Evolutionary conservation across 2,329 filamentous ascomycete genomes (phyloP).

Genomic region (Colletotrichum musae): DNA sequence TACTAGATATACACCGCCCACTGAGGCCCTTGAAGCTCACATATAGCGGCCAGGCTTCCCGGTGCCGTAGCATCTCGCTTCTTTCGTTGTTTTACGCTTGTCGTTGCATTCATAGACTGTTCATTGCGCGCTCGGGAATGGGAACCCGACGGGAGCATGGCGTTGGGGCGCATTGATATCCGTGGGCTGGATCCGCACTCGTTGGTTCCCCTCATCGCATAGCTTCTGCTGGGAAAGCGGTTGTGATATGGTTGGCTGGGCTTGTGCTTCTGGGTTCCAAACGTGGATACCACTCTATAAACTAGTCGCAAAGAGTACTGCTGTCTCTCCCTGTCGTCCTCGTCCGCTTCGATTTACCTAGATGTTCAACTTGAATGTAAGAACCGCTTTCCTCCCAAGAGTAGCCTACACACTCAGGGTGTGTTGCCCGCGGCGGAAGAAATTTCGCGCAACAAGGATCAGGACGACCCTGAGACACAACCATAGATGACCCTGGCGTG

Average conservation of each 20-base stretch:
- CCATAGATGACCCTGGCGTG: too few species aligned
- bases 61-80: too few species aligned
- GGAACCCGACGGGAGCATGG: slow-evolving; percentile 33
- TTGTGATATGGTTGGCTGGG: slow-evolving; percentile 22
- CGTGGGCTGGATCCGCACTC: slow-evolving; percentile 38
- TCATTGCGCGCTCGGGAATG: slow-evolving; percentile 25
- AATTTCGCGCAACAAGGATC: too few species aligned
- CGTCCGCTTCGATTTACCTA: too few species aligned
- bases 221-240: slow-evolving; percentile 21
- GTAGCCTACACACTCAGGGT: too few species aligned
- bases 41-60: neutral
- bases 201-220: slow-evolving; percentile 25
- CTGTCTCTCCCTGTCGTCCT: too few species aligned
- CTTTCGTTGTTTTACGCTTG: too few species aligned
- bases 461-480: too few species aligned
- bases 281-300: slow-evolving; percentile 22
- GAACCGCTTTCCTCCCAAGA: too few species aligned
- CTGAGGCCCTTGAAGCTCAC: neutral
- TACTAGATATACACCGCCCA: slow-evolving; percentile 43
- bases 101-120: slow-evolving; percentile 39
- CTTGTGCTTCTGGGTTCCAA: slow-evolving; percentile 17
- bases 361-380: too few species aligned
- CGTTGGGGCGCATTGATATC: slow-evolving; percentile 40
- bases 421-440: too few species aligned
- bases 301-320: neutral